Base-by-base conservation (phyloP, 352 stramenopile species). In the Blastocystis hominis region DNA sequence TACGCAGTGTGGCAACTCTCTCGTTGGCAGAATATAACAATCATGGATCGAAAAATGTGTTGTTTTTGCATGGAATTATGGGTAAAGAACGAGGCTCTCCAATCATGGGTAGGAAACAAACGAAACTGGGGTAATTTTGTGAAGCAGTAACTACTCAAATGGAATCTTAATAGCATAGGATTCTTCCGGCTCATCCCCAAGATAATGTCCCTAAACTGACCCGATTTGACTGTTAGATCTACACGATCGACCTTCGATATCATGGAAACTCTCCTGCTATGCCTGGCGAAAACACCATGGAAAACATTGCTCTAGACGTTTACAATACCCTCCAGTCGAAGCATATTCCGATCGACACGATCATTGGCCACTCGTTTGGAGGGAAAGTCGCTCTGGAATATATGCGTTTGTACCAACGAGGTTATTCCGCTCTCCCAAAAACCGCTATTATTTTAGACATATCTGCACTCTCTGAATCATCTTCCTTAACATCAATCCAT, bases 91-190 rank as follows among this genome's bases (percentile, higher is more conserved):
- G 34, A 20, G 7, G 36, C 40, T 42, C 10, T 17, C 34, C 20
- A 7, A 13, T 72, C 38, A 72, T 46, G 7, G 6, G 6, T 72
- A 72, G 62, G 62, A 46, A 72, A 72, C 34, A 34, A 40, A n/a
- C 72, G 72, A 15, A 84, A 84, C 40, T 84, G 72, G 72, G 72
- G 72, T 20, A 66, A 84, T 34, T 84, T 84, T 68, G 54, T 84
- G 34, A 84, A 84, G 46, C 46, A 53, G 72, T 84, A 84, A 20
- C 6, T 44, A 44, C 40, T 66, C 17, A 10, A 15, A 6, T 15
- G 30, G 34, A 20, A 17, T 5, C 17, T 34, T 84, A 0, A 55
- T 69, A 10, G 36, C 24, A 46, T 84, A 84, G 72, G 24, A 30
- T 84, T 15, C 53, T 44, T 34, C n/a, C 72, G 1, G 44, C 30